These are phyloP conservation scores for Globisporangium polare DNA, from an alignment of 352 stramenopile species.

Conservation along the genomic window DNA sequence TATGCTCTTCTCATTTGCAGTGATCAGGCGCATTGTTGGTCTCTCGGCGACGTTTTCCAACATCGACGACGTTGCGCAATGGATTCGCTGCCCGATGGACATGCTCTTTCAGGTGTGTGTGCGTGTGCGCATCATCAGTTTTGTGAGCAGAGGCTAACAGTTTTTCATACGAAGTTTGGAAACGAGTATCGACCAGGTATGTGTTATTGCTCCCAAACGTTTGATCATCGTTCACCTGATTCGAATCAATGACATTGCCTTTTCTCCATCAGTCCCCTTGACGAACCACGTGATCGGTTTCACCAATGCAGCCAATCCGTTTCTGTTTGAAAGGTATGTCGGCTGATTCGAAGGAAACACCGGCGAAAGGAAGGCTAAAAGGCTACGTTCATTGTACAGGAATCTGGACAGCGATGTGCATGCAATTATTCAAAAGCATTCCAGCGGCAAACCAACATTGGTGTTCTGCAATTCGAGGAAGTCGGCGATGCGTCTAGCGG, in stretches of 20 bases:
- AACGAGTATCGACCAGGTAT: constrained; percentile 35
- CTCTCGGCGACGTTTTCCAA: constrained; percentile 40
- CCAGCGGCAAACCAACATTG: constrained; percentile 40
- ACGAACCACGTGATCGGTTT: constrained; percentile 28
- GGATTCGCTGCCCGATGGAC: constrained; percentile 24
- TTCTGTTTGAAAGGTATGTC: constrained; percentile 31
- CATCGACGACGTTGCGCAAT: constrained; percentile 22
- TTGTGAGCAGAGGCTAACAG: background rate
- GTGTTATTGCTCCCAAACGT: background rate
- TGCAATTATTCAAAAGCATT: constrained; percentile 38
- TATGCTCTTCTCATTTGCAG: background rate
- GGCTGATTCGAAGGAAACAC: background rate
- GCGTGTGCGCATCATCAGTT: background rate
- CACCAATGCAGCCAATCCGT: constrained; percentile 20
- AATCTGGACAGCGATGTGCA: constrained; percentile 46
- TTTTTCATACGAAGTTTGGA: constrained; percentile 28
- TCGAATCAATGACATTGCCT: background rate
- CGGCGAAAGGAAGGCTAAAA: background rate
- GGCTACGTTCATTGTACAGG: constrained; percentile 3
- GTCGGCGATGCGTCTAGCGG: constrained; percentile 25
- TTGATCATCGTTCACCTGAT: background rate
- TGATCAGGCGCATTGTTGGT: constrained; percentile 28
- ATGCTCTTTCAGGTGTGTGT: constrained; percentile 23
- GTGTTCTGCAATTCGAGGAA: constrained; percentile 52
- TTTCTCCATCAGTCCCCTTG: constrained; percentile 22